Percentiles rank a stretch among this genome's conserved stretches.
Conservation (phyloP, 2,329 filamentous ascomycete species). For the Ascochyta fabae region DNA sequence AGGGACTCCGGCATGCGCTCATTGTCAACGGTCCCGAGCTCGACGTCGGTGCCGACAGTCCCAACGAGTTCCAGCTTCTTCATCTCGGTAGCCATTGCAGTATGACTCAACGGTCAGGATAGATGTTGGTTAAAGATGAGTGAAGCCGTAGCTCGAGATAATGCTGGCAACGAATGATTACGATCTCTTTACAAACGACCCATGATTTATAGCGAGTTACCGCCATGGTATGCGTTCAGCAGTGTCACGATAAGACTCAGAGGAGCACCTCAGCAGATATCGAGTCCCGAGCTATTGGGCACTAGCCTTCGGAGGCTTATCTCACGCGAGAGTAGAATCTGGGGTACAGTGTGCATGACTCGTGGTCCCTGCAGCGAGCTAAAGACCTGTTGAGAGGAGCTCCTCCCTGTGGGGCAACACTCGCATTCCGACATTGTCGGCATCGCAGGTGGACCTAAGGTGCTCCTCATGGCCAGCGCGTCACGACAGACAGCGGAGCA, state of each 20-base stretch:
- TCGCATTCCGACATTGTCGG: neutral
- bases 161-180: conserved; percentile 13
- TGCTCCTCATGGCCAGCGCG: conserved; percentile 10
- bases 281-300: conserved; percentile 7
- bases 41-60: conserved; percentile 10
- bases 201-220: conserved; percentile 10
- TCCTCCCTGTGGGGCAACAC: conserved; percentile 12
- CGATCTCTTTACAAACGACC: neutral
- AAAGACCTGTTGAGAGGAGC: conserved; percentile 5
- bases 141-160: neutral
- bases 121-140: neutral
- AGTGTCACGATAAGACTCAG: conserved; percentile 12
- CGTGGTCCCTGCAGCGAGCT: neutral
- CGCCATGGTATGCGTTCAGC: neutral
- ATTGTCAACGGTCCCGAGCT: conserved; percentile 9
- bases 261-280: conserved; percentile 18
- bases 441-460: neutral
- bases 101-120: conserved; percentile 3
- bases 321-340: conserved; percentile 8
- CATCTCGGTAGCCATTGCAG: conserved; percentile 9
- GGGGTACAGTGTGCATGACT: conserved; percentile 15
- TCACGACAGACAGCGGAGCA: neutral
- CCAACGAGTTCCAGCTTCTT: conserved; percentile 14
- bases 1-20: conserved; percentile 24
- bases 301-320: conserved; percentile 13